Evolutionary conservation across 345 rosid species (phyloP), one percentile per base, ranked within the genome.

Genomic region (Abelmoschus esculentus): DNA sequence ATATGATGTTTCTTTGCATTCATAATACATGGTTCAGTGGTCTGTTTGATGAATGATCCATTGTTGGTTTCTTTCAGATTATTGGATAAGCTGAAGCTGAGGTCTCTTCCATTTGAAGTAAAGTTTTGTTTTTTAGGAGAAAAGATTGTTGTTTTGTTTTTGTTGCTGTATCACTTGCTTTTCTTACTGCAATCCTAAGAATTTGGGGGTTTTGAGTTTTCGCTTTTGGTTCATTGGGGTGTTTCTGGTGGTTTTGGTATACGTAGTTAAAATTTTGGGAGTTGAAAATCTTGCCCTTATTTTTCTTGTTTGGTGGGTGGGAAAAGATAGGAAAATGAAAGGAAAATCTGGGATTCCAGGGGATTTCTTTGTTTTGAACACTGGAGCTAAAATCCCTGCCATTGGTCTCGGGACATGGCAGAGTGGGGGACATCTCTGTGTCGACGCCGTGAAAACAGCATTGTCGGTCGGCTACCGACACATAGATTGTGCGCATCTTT

Each of bases 341-440:
- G 89, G 79, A 52, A 86, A 75, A 69, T 29, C 75, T 66, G 87
- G 80, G 46, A 7, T 68, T 76, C 29, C 75, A 61, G 87, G 80
- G 46, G 7, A 70, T 76, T 70, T 73, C 78, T 86, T 83, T 63
- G 80, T 81, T 44, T 56, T 86, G 80, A 86, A 83, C 72, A 86
- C 87, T 1, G 89, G 87, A 40, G 84, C 89, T 47, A 81, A 70
- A 80, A 83, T 86, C 42, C 89, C 89, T 19, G 84, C 86, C 65
- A 81, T 86, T 72, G 89, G 89, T 55, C 73, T 86, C 29, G 89
- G 89, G 55, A 86, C 89, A 50, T 86, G 89, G 89, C 89, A 86
- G 78, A 86, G 69, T 66, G 89, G 79, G 10, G 89, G 89, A 15
- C 86, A 83, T 55, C 87, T 86, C 7, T 86, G 89, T 47, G 81